Base-by-base conservation (phyloP, 441 rosid species). In the Arabidopsis hybrid region DNA sequence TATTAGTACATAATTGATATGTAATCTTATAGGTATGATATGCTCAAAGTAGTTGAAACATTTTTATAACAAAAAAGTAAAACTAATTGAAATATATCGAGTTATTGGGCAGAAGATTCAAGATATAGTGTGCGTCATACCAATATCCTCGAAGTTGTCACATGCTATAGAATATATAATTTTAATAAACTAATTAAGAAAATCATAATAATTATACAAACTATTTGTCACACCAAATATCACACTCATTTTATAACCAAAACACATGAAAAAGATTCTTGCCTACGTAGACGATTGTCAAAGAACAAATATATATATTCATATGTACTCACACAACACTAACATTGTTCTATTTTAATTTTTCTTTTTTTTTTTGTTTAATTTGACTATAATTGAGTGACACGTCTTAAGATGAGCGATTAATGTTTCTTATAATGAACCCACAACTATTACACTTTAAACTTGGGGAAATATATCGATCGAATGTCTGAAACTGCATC, bases 61-160 rank as follows among this genome's bases (percentile, higher is more conserved):
- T 40, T 42, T 43, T 3, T 62, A 18, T 51, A 62, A 52, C 68
- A 61, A 5, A 38, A 18, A 60, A 34, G 38, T 42, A 72, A 72
- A 72, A 32, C 45, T 34, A 64, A 38, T 14, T 47, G 64, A 64
- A 63, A 53, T 43, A 55, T 49, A 39, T 50, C 38, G n/a, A 67
- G 62, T 66, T 59, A 74, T 67, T 50, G 56, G 73, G 40, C 16
- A 47, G 65, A 46, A 47, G 49, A 43, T 75, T 68, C 26, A 60
- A 67, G 68, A 67, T 75, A 60, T 67, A 60, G 21, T 67, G 35
- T 68, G 62, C 67, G 74, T 52, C 74, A 68, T 67, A 26, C 64
- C 65, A 43, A 75, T 75, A 69, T 52, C 67, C 14, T 60, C 53
- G 47, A 66, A 74, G 67, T 75, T 51, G 31, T 56, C 75, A 69